Conservation (phyloP, 2,329 filamentous ascomycete genomes). For the Xenoacremonium recifei region DNA sequence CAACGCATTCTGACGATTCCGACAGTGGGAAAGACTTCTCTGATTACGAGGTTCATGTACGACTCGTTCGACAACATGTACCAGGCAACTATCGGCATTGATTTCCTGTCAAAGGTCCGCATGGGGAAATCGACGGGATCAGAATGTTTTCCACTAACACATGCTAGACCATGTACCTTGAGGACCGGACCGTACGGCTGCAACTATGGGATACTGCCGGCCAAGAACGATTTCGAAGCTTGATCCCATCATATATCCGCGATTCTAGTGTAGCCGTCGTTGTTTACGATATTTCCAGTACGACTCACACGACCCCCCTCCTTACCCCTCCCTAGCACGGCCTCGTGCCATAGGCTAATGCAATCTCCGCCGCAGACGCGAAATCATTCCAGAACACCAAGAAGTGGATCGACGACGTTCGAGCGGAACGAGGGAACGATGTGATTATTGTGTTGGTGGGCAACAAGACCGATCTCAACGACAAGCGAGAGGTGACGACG, state of each 20-base stretch:
- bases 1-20: conserved; percentile 23
- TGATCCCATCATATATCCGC: conserved; percentile 98
- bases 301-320: conserved; percentile 10
- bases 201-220: conserved; percentile 99
- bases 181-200: conserved; percentile 94
- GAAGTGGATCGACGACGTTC: conserved; percentile 99
- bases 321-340: conserved; percentile 6
- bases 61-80: conserved; percentile 99
- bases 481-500: conserved; percentile 96
- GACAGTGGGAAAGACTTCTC: conserved; percentile 93
- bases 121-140: conserved; percentile 6
- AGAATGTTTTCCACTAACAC: conserved; percentile 11
- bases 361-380: conserved; percentile 53
- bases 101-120: conserved; percentile 92
- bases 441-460: conserved; percentile 98
- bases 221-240: conserved; percentile 92
- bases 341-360: conserved; percentile 17
- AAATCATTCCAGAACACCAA: conserved; percentile 98
- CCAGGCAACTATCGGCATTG: conserved; percentile 98
- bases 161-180: conserved; percentile 89
- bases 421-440: conserved; percentile 94
- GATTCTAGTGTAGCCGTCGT: conserved; percentile 98
- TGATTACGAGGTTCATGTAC: conserved; percentile 99
- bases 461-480: conserved; percentile 98
- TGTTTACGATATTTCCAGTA: conserved; percentile 96